phyloP scores from a whole-genome alignment of 495 filamentous ascomycete genomes.

The Hypoxylon rickii region DNA sequence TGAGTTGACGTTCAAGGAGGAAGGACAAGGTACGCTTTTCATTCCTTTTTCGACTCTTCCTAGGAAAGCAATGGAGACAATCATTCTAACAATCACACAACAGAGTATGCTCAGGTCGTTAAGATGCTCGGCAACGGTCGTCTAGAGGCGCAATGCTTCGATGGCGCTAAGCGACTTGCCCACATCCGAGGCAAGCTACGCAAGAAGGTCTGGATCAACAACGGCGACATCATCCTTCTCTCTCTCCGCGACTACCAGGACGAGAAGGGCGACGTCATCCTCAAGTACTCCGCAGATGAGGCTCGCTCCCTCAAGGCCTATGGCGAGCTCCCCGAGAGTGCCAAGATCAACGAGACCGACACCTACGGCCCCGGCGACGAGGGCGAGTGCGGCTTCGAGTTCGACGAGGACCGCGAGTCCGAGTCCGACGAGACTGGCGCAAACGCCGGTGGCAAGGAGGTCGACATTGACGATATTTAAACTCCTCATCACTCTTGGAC shows the following conservation, averaged over 20 bases:
- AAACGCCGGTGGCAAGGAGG: constrained; percentile 62
- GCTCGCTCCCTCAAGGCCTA: constrained; percentile 86
- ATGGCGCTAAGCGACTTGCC: constrained; percentile 83
- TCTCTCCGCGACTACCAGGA: constrained; percentile 98
- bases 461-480: constrained; percentile 79
- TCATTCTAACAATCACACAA: constrained; percentile 30
- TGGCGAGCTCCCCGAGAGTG: constrained; percentile 93
- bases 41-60: not conserved
- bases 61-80: not conserved
- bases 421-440: constrained; percentile 63
- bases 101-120: constrained; percentile 96
- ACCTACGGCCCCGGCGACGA: constrained; percentile 77
- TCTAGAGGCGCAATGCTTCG: constrained; percentile 95
- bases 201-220: constrained; percentile 99
- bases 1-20: constrained; percentile 97
- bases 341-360: constrained; percentile 99
- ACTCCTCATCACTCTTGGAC: constrained; percentile 12
- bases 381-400: constrained; percentile 82
- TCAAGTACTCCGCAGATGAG: constrained; percentile 98
- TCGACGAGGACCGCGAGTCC: constrained; percentile 85
- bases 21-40: constrained; percentile 76
- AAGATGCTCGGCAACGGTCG: constrained; percentile 99
- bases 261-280: constrained; percentile 98
- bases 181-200: constrained; percentile 94
- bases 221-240: constrained; percentile 97